Conservation (phyloP, 2,329 filamentous ascomycete genomes). For the Pyrenochaeta sp. region DNA sequence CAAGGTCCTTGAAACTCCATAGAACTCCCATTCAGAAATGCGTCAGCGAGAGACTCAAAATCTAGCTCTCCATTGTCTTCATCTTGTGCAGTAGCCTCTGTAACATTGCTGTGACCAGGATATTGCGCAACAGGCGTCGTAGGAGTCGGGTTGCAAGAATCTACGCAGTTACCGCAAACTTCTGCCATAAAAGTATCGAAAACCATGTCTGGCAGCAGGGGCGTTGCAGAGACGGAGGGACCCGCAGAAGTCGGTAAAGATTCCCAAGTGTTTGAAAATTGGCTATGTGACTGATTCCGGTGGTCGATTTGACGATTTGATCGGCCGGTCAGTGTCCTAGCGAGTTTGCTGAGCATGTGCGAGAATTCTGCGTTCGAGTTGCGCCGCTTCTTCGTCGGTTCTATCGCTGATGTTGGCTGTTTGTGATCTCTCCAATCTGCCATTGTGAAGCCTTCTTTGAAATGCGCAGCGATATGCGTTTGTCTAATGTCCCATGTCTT, state of each 20-base stretch:
- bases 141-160: background rate
- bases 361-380: constrained; percentile 14
- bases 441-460: constrained; percentile 45
- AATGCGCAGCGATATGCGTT: constrained; percentile 43
- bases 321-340: constrained; percentile 5
- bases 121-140: too few species aligned
- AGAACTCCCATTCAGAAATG: background rate
- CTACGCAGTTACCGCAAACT: background rate
- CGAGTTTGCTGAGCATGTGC: constrained; percentile 47
- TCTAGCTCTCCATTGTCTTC: background rate
- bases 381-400: constrained; percentile 19
- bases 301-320: constrained; percentile 13
- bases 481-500: constrained; percentile 40
- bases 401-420: constrained; percentile 51
- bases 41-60: background rate
- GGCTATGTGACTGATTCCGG: background rate
- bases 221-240: background rate
- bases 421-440: constrained; percentile 25
- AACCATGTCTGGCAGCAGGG: background rate
- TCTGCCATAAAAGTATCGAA: constrained; percentile 1
- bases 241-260: background rate
- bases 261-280: background rate
- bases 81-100: background rate
- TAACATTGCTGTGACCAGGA: background rate
- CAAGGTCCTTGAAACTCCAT: background rate